phyloP scores from a whole-genome alignment of 2,329 filamentous ascomycete species.

The Ampelomyces quisqualis region DNA sequence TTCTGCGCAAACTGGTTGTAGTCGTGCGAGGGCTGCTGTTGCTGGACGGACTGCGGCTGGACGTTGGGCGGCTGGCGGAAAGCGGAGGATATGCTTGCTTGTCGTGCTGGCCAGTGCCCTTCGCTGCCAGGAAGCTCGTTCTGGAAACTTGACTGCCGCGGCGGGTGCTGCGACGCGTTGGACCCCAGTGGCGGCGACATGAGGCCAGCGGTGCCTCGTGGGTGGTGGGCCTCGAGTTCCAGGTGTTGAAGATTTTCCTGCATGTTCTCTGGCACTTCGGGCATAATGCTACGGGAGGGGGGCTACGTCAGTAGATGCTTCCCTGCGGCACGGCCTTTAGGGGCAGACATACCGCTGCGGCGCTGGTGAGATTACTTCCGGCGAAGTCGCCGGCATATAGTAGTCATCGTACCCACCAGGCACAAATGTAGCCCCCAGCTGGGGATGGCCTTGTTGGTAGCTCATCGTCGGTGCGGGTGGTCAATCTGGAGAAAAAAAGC shows the following conservation, averaged over 20 bases:
- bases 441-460: constrained; percentile 40
- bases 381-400: constrained; percentile 58
- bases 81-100: constrained; percentile 41
- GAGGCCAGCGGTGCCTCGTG: constrained; percentile 29
- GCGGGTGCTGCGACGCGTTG: constrained; percentile 30
- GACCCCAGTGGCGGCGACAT: constrained; percentile 35
- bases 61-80: constrained; percentile 42
- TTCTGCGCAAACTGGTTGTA: constrained; percentile 43
- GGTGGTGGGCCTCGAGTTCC: constrained; percentile 72
- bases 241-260: constrained; percentile 90
- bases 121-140: constrained; percentile 21
- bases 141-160: constrained; percentile 35
- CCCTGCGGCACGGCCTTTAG: constrained; percentile 8
- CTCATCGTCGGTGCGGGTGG: constrained; percentile 32
- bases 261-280: constrained; percentile 95
- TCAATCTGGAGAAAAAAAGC: constrained; percentile 13
- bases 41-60: constrained; percentile 31
- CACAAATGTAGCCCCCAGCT: constrained; percentile 62
- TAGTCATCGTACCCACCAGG: constrained; percentile 68
- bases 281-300: constrained; percentile 69
- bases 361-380: constrained; percentile 67
- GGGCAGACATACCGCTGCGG: constrained; percentile 63
- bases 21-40: constrained; percentile 37
- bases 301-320: constrained; percentile 32
- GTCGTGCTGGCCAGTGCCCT: constrained; percentile 35